Base-by-base conservation (phyloP, 441 rosid species). In the Erodium texanum region DNA sequence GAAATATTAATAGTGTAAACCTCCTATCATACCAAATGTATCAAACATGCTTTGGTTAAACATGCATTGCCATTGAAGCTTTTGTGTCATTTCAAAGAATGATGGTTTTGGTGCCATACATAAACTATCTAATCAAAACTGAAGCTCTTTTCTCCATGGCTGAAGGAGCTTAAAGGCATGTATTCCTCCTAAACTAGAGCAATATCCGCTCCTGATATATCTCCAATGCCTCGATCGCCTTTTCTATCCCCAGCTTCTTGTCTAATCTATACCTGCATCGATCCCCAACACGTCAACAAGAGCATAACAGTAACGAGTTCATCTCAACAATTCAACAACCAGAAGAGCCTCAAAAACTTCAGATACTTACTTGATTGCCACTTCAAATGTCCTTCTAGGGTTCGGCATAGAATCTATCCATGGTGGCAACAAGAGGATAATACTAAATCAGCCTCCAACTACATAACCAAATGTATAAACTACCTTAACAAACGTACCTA, bases 201-300 rank as follows among this genome's bases (percentile, higher is more conserved):
- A 93, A 72, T 74, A 90, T 78, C 62, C 81, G 78, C 54, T 89
- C 98, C 77, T 86, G 94, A 81, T 89, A 90, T 48, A 86, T 74
- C 15, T 83, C 90, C 77, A 89, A 82, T 43, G 93, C 88, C 74
- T 75, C 72, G 71, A 83, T 77, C 66, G 82, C 84, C 79, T 93
- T 93, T 79, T 86, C 76, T 16, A 87, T 73, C 63, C 86, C 83
- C 82, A 84, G 70, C 81, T 93, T 93, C 73, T 87, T 80, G 68
- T 90, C 86, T 84, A 87, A 66, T 76, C 98, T 83, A 66, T 90
- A 86, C 81, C 93, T 88, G 87, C 73, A 68, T 7, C 8, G 19
- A 58, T 32, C 36, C 36, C 7, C 6, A 14, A 14, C 58, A 68
- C 67, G 65, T 58, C 19, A 43, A 70, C 11, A 15, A 20, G 15